Evolutionary conservation across 2,329 filamentous ascomycete species (phyloP), one percentile per base, ranked within the genome.

Genomic region (Sclerotinia spermophila): DNA sequence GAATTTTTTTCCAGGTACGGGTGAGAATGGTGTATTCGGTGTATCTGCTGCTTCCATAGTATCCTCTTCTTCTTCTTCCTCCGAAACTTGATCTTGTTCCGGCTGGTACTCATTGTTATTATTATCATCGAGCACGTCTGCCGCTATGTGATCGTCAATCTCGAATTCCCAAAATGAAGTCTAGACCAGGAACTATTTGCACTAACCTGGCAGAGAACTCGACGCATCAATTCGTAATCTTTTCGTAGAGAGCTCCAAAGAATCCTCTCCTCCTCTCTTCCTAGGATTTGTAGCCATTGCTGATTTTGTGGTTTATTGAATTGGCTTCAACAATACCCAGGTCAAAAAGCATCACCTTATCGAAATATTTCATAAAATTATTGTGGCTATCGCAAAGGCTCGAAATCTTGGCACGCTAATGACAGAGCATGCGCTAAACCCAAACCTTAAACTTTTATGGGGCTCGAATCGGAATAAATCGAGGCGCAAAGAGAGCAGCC

Each of bases 21-120:
- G 84, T 5, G 85, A 86, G 69, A 82, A 79, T 11, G 85, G 84
- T 5, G 85, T 87, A 30, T 82, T 76, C 13, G 85, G 84, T 1
- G 85, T 86, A 55, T 83, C 80, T 27, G 71, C 74, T 56, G 73
- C 75, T 45, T 71, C 45, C 38, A 80, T 79, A 33, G 79, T 78
- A 8, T 74, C 75, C 71, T 82, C 80, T 19, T 78, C 75, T 71
- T 82, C 80, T 19, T 78, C 75, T 70, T 82, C 80, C 19, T 78
- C 76, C 1, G 77, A 78, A 15, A 72, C 74, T 11, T 74, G 73
- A 44, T 76, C 69, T 56, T 81, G 78, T 11, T 80, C 77, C 38
- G 79, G 76, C 3, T 80, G 77, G 24, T 77, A 77, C 61, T 81
- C 79, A 77, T 75, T 73, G 27, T 81, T 79, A 77, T 75, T 72